A percentile compares a stretch with the other conserved stretches of the same genome.
Conservation (phyloP, 2,329 filamentous ascomycete genomes). For the Sporothrix luriei region DNA sequence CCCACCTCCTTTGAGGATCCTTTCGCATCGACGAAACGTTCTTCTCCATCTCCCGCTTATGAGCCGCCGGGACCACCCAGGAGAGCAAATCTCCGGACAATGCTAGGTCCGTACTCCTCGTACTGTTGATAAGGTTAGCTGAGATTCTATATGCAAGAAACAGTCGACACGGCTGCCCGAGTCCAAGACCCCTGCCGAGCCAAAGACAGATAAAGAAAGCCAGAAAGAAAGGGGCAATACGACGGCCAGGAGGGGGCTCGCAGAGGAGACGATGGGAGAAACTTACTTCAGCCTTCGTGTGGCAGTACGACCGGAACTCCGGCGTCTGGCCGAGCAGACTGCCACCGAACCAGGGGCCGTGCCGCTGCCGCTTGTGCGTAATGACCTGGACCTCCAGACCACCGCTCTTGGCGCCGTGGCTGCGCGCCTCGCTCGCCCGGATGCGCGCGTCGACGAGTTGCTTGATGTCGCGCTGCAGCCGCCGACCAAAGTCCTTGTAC, state of each 20-base stretch:
- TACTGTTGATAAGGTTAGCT: slow-evolving; percentile 59
- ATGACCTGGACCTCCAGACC: slow-evolving; percentile 97
- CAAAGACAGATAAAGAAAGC: too few relatives aligned
- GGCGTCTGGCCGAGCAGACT: slow-evolving; percentile 95
- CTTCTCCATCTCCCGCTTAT: slow-evolving; percentile 44
- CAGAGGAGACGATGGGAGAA: too few relatives aligned
- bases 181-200: too few relatives aligned
- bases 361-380: slow-evolving; percentile 93
- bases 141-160: background rate
- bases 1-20: background rate
- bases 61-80: slow-evolving; percentile 88
- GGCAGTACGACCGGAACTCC: slow-evolving; percentile 98
- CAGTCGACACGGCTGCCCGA: too few relatives aligned
- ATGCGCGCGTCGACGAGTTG: slow-evolving; percentile 93
- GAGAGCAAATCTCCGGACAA: slow-evolving; percentile 90
- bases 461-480: slow-evolving; percentile 95
- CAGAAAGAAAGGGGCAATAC: too few relatives aligned
- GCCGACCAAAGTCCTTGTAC: slow-evolving; percentile 96
- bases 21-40: background rate
- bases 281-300: slow-evolving; percentile 77
- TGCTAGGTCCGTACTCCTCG: slow-evolving; percentile 93
- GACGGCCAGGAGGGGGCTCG: background rate
- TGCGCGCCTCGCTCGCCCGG: slow-evolving; percentile 85
- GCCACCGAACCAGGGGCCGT: slow-evolving; percentile 98
- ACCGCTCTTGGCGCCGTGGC: slow-evolving; percentile 88